These are phyloP conservation scores for Diaporthe ilicicola DNA, from an alignment of 2,329 filamentous ascomycete species.

Conservation along the genomic window DNA sequence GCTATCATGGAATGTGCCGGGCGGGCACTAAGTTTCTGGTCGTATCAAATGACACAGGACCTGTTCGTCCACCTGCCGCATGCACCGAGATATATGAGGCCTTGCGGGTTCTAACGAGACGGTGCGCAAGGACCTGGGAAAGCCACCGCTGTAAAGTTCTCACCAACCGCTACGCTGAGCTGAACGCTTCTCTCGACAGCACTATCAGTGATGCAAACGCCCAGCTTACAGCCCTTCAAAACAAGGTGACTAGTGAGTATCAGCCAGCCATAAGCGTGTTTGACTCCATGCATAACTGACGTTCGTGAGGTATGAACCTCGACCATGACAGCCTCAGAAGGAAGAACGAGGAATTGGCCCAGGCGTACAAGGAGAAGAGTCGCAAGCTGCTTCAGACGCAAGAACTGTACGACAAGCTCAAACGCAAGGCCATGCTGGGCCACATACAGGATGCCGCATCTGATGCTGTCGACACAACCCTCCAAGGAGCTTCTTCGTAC, in stretches of 20 bases:
- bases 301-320: slow-evolving; percentile 58
- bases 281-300: not conserved
- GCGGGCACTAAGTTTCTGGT: slow-evolving; percentile 83
- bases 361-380: slow-evolving; percentile 74
- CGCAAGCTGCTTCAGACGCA: slow-evolving; percentile 75
- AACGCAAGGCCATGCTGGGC: slow-evolving; percentile 61
- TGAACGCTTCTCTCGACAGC: slow-evolving; percentile 76
- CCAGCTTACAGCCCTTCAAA: slow-evolving; percentile 73
- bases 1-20: slow-evolving; percentile 88
- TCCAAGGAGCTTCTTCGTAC: slow-evolving; percentile 42
- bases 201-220: slow-evolving; percentile 78
- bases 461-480: slow-evolving; percentile 54
- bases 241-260: slow-evolving; percentile 68
- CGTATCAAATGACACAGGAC: slow-evolving; percentile 85
- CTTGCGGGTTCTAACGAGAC: slow-evolving; percentile 24
- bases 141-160: slow-evolving; percentile 76
- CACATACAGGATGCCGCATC: slow-evolving; percentile 64
- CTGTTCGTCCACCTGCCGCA: slow-evolving; percentile 62
- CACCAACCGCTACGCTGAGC: slow-evolving; percentile 72
- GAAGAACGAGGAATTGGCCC: slow-evolving; percentile 76
- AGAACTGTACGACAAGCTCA: slow-evolving; percentile 69
- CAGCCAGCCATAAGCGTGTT: not conserved
- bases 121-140: slow-evolving; percentile 72
- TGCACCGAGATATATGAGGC: slow-evolving; percentile 34
- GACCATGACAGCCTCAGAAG: slow-evolving; percentile 71